Base-by-base conservation (phyloP, 2,329 filamentous ascomycete species). In the Colletotrichum sp. region DNA sequence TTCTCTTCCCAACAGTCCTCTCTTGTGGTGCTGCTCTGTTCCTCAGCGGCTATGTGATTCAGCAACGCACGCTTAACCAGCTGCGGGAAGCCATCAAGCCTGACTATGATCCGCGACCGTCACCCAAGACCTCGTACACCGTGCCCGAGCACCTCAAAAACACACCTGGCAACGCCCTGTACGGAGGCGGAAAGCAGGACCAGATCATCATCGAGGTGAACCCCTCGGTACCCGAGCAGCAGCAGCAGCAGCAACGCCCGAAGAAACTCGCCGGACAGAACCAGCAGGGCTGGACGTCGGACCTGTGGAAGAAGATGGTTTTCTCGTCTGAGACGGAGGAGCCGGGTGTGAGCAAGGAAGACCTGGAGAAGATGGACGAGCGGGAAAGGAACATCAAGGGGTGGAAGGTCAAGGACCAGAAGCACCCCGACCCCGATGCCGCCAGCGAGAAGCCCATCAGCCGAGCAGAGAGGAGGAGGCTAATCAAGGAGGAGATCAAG, bases 21-120 rank as follows among this genome's bases (percentile, higher is more conserved):
- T 82, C 94, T 31, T 98, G 95, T 83, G 98, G 95, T 5, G 83
- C 92, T 47, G 90, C 95, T 6, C 91, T 98, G 31, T 98, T 98
- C 82, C 87, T 98, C 36, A 95, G 94, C 66, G 96, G 96, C 79
- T 98, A 97, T 82, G 90, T 92, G 5, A 89, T 98, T 67, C 96
- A 98, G 80, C 96, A 98, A 83, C 91, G 95, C 78, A 97, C 95
- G 1, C 90, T 98, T 6, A 90, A 90, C 75, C 93, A 93, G 78
- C 89, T 98, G 36, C 94, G 96, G 78, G 86, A 88, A 70, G 94
- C 94, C 21, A 93, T 98, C 78, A 89, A 89, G 77, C 89, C 87
- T 65, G 80, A 87, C 76, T 82, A 86, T 79, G 34, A 51, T 15
- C 36, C 68, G 29, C 84, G 80, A 11, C 84, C 87, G 8, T 85